These are phyloP conservation scores for Linderniella brevidens DNA, from an alignment of 257 asterid genomes.

Conservation along the genomic window DNA sequence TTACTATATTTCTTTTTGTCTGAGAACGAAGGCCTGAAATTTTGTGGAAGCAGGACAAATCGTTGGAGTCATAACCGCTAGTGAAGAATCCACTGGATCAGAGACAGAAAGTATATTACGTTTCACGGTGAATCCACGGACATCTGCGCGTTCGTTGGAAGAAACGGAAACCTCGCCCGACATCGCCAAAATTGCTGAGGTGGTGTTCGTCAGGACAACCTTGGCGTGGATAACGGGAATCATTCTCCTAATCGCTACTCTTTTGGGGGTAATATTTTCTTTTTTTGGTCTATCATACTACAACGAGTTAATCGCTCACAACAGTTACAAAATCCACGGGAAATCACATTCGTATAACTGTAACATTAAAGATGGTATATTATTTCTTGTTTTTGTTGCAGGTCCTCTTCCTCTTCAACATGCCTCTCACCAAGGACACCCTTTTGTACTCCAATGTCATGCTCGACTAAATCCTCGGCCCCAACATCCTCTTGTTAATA, in stretches of 20 bases:
- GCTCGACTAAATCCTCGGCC: constrained; percentile 36
- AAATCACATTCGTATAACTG: neutral
- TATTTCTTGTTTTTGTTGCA: constrained; percentile 34
- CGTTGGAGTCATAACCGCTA: constrained; percentile 57
- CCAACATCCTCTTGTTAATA: too few relatives aligned
- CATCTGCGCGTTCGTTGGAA: constrained; percentile 60
- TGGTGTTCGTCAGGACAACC: constrained; percentile 39
- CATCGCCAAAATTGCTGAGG: constrained; percentile 25
- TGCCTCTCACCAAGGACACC: constrained; percentile 94
- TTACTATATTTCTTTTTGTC: constrained; percentile 1
- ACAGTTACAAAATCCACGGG: neutral
- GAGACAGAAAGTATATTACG: constrained; percentile 33
- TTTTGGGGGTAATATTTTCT: constrained; percentile 53
- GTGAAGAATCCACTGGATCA: constrained; percentile 21
- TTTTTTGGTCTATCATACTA: constrained; percentile 2
- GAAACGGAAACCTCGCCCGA: constrained; percentile 22
- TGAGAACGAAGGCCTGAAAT: constrained; percentile 6
- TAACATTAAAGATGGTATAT: constrained; percentile 6
- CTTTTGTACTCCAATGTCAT: constrained; percentile 84
- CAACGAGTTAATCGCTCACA: constrained; percentile 2
- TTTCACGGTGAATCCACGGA: constrained; percentile 25
- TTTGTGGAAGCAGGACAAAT: constrained; percentile 45
- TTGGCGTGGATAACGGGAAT: constrained; percentile 92
- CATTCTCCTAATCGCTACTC: constrained; percentile 69
- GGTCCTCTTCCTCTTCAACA: constrained; percentile 51